These are phyloP conservation scores for Lentinula sp. DNA, from an alignment of 768 basidiomycete species.

Conservation along the genomic window DNA sequence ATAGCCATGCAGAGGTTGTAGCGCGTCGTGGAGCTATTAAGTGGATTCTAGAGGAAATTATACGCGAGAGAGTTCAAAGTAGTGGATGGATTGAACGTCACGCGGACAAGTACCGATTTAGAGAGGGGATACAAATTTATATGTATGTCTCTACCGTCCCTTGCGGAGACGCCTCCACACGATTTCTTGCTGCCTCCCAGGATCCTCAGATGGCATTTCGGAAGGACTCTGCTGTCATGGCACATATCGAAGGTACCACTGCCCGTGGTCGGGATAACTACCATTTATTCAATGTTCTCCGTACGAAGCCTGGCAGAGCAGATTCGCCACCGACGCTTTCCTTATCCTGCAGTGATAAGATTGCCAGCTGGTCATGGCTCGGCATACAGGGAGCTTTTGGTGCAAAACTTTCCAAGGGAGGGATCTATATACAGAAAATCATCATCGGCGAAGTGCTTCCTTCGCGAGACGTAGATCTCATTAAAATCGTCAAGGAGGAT, in stretches of 20 bases:
- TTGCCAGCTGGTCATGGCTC: slow-evolving; percentile 78
- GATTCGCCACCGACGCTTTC: slow-evolving; percentile 79
- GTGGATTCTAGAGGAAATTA: slow-evolving; percentile 76
- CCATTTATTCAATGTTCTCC: slow-evolving; percentile 63
- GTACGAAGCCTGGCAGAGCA: slow-evolving; percentile 91
- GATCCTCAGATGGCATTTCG: slow-evolving; percentile 65
- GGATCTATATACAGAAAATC: slow-evolving; percentile 60
- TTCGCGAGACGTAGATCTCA: slow-evolving; percentile 22
- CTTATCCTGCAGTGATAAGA: slow-evolving; percentile 96
- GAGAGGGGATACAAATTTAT: slow-evolving; percentile 40
- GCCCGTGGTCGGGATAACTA: slow-evolving; percentile 82
- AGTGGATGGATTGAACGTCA: slow-evolving; percentile 40
- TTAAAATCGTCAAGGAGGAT: slow-evolving; percentile 42
- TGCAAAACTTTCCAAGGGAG: slow-evolving; percentile 38
- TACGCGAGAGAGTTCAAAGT: slow-evolving; percentile 19
- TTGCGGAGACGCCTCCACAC: slow-evolving; percentile 83
- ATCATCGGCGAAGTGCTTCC: slow-evolving; percentile 65
- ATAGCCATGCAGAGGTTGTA: slow-evolving; percentile 90
- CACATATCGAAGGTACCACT: slow-evolving; percentile 22
- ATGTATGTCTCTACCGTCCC: slow-evolving; percentile 68
- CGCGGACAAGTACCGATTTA: slow-evolving; percentile 38
- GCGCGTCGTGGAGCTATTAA: slow-evolving; percentile 72
- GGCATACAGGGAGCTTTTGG: slow-evolving; percentile 85
- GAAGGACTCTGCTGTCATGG: slow-evolving; percentile 44
- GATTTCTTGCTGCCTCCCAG: slow-evolving; percentile 69